These are phyloP conservation scores for Fusarium sp. DNA, from an alignment of 2,329 filamentous ascomycete species.

Conservation along the genomic window DNA sequence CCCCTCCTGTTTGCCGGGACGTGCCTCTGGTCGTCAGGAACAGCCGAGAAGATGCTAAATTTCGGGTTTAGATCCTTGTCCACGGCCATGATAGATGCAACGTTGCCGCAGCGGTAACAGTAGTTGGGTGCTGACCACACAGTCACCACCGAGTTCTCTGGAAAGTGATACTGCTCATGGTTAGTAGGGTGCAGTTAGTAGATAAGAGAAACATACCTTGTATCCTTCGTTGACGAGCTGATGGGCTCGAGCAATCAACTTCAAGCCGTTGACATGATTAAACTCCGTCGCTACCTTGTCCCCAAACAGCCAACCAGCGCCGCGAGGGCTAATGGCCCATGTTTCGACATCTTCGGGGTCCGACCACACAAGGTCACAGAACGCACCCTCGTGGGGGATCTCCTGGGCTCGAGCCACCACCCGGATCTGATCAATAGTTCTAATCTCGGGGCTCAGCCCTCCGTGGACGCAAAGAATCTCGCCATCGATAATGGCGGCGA, in stretches of 20 bases:
- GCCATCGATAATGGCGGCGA: conserved; percentile 97
- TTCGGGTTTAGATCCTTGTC: conserved; percentile 86
- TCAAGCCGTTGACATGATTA: conserved; percentile 95
- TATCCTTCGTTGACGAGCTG: conserved; percentile 98
- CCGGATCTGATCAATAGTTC: conserved; percentile 98
- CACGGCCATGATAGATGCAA: conserved; percentile 96
- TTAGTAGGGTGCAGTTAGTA: conserved; percentile 42
- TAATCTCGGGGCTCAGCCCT: conserved; percentile 88
- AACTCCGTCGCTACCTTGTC: conserved; percentile 98
- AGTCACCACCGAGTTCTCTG: conserved; percentile 94
- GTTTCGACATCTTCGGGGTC: conserved; percentile 98
- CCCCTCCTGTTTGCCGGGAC: conserved; percentile 78
- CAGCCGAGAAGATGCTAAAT: conserved; percentile 92
- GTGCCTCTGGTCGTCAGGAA: conserved; percentile 86
- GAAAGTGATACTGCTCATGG: conserved; percentile 81
- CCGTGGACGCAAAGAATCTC: conserved; percentile 99
- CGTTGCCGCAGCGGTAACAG: conserved; percentile 94
- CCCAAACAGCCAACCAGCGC: conserved; percentile 97
- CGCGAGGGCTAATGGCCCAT: conserved; percentile 92
- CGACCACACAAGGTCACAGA: conserved; percentile 98
- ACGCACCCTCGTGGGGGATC: conserved; percentile 97
- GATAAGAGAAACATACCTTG: conserved; percentile 70
- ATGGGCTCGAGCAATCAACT: conserved; percentile 95
- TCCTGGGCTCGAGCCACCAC: conserved; percentile 98
- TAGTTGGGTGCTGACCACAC: conserved; percentile 99